A percentile compares a stretch with the other conserved stretches of the same genome.
These are phyloP conservation scores for Suhomyces choctaworum DNA, from an alignment of 1,139 yeast genomes.

Conservation along the genomic window DNA sequence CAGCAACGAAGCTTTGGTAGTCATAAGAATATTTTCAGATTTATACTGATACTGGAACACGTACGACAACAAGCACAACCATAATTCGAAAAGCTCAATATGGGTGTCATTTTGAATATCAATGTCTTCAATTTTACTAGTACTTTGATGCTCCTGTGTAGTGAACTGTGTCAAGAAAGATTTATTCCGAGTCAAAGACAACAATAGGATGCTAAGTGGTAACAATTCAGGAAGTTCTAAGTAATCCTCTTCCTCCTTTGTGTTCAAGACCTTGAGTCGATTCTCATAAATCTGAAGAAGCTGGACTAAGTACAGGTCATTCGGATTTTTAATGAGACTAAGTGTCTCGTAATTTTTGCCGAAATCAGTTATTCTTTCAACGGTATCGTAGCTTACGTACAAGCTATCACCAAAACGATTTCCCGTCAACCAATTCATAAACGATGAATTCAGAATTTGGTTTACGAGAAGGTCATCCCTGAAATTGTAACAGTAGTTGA, in stretches of 20 bases:
- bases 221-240: slow-evolving; percentile 26
- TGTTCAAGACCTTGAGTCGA: slow-evolving; percentile 13
- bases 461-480: slow-evolving; percentile 33
- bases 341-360: slow-evolving; percentile 14
- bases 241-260: slow-evolving; percentile 14
- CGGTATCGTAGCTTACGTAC: slow-evolving; percentile 27
- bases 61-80: slow-evolving; percentile 42
- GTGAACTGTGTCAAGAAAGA: slow-evolving; percentile 24
- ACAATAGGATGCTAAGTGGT: slow-evolving; percentile 25
- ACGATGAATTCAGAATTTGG: slow-evolving; percentile 34
- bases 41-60: slow-evolving; percentile 39
- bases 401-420: slow-evolving; percentile 29
- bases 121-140: slow-evolving; percentile 20
- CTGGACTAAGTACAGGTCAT: slow-evolving; percentile 25
- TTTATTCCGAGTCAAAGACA: slow-evolving; percentile 23
- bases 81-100: slow-evolving; percentile 31
- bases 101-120: slow-evolving; percentile 17
- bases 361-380: slow-evolving; percentile 22
- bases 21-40: slow-evolving; percentile 23
- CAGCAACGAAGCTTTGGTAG: slow-evolving; percentile 27
- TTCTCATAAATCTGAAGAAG: slow-evolving; percentile 21
- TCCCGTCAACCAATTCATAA: slow-evolving; percentile 43
- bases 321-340: slow-evolving; percentile 11
- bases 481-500: slow-evolving; percentile 31
- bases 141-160: slow-evolving; percentile 17